A percentile compares a stretch with the other conserved stretches of the same genome.
Conservation (phyloP, 495 filamentous ascomycete genomes). For the Recurvomyces mirabilis region DNA sequence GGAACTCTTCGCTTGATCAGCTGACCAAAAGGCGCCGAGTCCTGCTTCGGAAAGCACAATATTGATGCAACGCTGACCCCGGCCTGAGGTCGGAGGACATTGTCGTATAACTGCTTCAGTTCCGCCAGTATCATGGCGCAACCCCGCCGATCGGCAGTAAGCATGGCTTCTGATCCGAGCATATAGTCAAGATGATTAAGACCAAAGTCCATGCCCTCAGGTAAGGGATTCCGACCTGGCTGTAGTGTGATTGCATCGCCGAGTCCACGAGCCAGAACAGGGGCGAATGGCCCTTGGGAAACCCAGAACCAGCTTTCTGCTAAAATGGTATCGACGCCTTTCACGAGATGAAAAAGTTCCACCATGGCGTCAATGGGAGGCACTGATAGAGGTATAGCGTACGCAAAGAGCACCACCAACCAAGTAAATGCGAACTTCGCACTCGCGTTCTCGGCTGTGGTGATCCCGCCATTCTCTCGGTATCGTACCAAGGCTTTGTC, state of each 20-base stretch:
- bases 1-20: slow-evolving; percentile 16
- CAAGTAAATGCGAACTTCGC: slow-evolving; percentile 18
- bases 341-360: slow-evolving; percentile 19
- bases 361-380: slow-evolving; percentile 18
- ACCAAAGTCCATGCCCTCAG: slow-evolving; percentile 20
- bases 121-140: slow-evolving; percentile 16
- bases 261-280: slow-evolving; percentile 10
- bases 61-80: slow-evolving; percentile 13
- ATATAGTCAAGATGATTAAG: slow-evolving; percentile 19
- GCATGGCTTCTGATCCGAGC: slow-evolving; percentile 15
- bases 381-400: slow-evolving; percentile 14
- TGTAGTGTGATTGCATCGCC: slow-evolving; percentile 5
- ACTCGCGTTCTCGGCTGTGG: slow-evolving; percentile 15
- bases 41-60: slow-evolving; percentile 18
- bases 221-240: slow-evolving; percentile 2
- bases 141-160: slow-evolving; percentile 10
- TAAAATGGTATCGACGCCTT: slow-evolving; percentile 13
- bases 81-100: slow-evolving; percentile 3
- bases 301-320: slow-evolving; percentile 20
- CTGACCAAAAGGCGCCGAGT: slow-evolving; percentile 11
- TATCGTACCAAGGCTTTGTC: slow-evolving; percentile 18
- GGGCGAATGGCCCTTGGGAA: slow-evolving; percentile 15
- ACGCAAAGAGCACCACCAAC: slow-evolving; percentile 17
- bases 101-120: slow-evolving; percentile 15
- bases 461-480: slow-evolving; percentile 3